Evolutionary conservation across 1,139 yeast genomes (phyloP).

Genomic region (Candida albicans): DNA sequence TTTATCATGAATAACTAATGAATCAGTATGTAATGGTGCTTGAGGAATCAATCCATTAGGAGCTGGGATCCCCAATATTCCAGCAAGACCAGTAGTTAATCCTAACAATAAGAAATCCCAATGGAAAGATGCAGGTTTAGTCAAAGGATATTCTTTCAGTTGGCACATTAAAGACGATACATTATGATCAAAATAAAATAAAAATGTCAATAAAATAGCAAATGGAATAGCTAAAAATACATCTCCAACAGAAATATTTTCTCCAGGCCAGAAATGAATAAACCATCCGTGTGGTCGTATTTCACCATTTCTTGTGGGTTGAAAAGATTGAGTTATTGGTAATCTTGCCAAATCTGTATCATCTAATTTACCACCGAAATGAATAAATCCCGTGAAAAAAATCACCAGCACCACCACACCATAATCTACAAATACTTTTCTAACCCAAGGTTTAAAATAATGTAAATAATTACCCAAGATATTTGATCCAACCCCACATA

Average conservation of each 20-base stretch:
- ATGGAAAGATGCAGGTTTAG: constrained; percentile 87
- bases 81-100: constrained; percentile 81
- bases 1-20: constrained; percentile 62
- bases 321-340: constrained; percentile 72
- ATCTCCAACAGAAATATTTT: constrained; percentile 63
- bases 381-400: constrained; percentile 88
- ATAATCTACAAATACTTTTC: constrained; percentile 81
- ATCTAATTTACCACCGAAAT: constrained; percentile 76
- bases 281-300: constrained; percentile 65
- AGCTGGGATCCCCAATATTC: constrained; percentile 87
- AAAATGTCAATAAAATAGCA: constrained; percentile 76
- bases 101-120: constrained; percentile 90
- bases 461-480: constrained; percentile 61
- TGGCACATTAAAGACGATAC: constrained; percentile 93
- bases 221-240: constrained; percentile 90
- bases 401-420: constrained; percentile 81
- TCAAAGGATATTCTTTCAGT: constrained; percentile 73
- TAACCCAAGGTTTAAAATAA: constrained; percentile 54
- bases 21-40: constrained; percentile 88
- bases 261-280: constrained; percentile 68
- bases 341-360: constrained; percentile 54
- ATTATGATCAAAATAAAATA: constrained; percentile 93
- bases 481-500: constrained; percentile 69
- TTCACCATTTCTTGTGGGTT: constrained; percentile 55
- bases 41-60: constrained; percentile 97